A percentile compares a stretch with the other conserved stretches of the same genome.
phyloP scores from a whole-genome alignment of 257 asterid species.

The Verbena officinalis region DNA sequence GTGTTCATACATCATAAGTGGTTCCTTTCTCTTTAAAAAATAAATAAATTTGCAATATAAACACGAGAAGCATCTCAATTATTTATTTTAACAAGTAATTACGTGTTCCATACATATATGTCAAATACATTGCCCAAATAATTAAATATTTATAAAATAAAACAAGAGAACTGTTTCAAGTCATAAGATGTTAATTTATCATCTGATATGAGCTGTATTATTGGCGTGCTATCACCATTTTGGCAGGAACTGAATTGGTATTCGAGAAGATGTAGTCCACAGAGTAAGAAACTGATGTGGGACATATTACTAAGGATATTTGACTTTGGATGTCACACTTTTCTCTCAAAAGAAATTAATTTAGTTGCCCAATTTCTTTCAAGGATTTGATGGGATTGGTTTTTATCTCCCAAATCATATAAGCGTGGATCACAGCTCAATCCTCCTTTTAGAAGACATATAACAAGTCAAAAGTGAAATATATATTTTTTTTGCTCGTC shows the following conservation, averaged over 20 bases:
- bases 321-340: slow-evolving; percentile 5
- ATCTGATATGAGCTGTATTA: slow-evolving; percentile 30
- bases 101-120: slow-evolving; percentile 23
- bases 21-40: too few species aligned
- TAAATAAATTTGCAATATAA: too few species aligned
- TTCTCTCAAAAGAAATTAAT: neutral
- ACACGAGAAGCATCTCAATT: neutral
- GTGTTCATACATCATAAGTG: too few species aligned
- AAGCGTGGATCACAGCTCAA: slow-evolving; percentile 31
- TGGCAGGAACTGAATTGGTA: neutral
- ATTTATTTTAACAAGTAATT: slow-evolving; percentile 24
- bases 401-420: neutral
- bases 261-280: neutral
- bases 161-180: slow-evolving; percentile 11
- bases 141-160: neutral
- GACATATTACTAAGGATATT: neutral
- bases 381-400: slow-evolving; percentile 20
- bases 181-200: neutral
- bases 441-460: slow-evolving; percentile 11
- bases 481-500: too few species aligned
- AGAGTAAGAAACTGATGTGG: slow-evolving; percentile 2
- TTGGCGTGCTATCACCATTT: neutral
- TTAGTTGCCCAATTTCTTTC: slow-evolving; percentile 44
- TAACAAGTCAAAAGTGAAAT: slow-evolving; percentile 4
- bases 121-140: slow-evolving; percentile 13